Conservation (phyloP, 148 eudicot species). For the Diospyros lotus region DNA sequence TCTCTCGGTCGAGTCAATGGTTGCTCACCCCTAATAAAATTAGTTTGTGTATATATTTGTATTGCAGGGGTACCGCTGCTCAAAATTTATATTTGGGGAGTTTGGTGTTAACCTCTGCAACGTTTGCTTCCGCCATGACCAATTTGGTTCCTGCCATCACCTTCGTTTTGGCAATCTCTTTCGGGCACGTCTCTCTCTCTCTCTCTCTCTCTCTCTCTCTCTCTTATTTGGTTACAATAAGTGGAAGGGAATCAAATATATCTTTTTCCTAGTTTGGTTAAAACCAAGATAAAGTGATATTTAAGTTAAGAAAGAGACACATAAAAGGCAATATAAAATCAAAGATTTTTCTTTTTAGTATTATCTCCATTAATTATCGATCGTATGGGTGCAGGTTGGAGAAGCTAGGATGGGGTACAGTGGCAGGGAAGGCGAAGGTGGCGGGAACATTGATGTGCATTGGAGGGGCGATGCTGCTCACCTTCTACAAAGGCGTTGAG, state of each 20-base stretch:
- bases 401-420: conserved; percentile 24
- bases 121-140: conserved; percentile 42
- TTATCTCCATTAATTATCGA: too few species aligned
- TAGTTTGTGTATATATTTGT: background rate
- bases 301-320: too few species aligned
- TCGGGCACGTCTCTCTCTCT: conserved; percentile 28
- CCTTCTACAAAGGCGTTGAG: conserved; percentile 47
- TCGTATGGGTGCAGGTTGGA: conserved; percentile 35
- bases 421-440: conserved; percentile 52
- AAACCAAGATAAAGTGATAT: too few species aligned
- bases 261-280: too few species aligned
- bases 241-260: too few species aligned
- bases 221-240: too few species aligned
- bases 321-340: too few species aligned
- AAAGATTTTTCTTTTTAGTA: too few species aligned
- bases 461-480: conserved; percentile 63
- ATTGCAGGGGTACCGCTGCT: conserved; percentile 42
- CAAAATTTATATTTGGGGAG: conserved; percentile 47
- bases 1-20: too few species aligned
- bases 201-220: too few species aligned
- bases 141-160: conserved; percentile 67
- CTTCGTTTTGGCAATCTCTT: conserved; percentile 41
- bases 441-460: conserved; percentile 49
- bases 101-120: conserved; percentile 53
- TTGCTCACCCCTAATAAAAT: too few species aligned